Evolutionary conservation across 129 eudicot species (phyloP).

Genomic region (Oenanthe sinensis): DNA sequence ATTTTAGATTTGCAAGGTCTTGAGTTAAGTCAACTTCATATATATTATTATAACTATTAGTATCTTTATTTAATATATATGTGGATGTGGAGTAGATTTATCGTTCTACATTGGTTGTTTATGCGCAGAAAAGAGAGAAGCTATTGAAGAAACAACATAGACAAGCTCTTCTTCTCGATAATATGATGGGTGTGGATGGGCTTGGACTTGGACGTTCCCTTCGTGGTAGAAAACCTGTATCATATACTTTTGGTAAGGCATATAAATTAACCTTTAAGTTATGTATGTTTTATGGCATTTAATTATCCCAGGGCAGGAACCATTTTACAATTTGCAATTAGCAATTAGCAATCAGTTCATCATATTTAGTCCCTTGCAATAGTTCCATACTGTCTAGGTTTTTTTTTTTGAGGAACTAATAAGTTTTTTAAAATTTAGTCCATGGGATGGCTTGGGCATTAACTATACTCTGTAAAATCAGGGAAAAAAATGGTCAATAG

Average conservation of each 20-base stretch:
- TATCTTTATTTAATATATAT: not conserved
- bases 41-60: not conserved
- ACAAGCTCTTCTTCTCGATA: constrained; percentile 86
- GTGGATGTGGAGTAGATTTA: not conserved
- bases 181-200: constrained; percentile 60
- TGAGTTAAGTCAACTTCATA: not conserved
- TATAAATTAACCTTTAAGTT: not conserved
- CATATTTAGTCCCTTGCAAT: not conserved
- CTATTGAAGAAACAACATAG: constrained; percentile 84
- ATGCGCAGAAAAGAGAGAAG: constrained; percentile 73
- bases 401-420: not conserved
- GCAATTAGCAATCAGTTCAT: not conserved
- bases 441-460: not conserved
- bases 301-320: not conserved
- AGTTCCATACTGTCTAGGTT: not conserved
- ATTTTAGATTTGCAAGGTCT: not conserved
- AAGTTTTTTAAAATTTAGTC: not conserved
- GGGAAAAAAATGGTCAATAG: not conserved
- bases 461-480: not conserved
- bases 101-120: not conserved
- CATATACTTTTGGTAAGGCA: constrained; percentile 90
- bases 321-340: not conserved
- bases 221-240: constrained; percentile 96
- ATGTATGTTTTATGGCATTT: not conserved
- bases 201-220: constrained; percentile 77